Evolutionary conservation across 257 asterid species (phyloP).

Genomic region (Solanum tacnaense): DNA sequence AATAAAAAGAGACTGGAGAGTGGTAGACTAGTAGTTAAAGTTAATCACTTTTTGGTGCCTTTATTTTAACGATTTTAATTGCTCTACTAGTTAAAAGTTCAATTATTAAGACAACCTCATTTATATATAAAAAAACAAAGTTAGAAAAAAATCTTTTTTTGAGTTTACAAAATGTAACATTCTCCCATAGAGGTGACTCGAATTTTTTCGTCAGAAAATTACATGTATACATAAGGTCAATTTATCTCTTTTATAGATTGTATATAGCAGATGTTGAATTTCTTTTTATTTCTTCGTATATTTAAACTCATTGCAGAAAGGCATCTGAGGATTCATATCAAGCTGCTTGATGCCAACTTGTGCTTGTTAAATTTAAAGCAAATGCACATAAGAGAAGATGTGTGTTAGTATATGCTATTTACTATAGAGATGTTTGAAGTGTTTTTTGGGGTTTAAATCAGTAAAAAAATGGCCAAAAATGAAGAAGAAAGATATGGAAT

Average conservation of each 20-base stretch:
- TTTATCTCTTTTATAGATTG: too few relatives aligned
- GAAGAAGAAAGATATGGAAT: neutral
- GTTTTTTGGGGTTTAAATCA: neutral
- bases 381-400: neutral
- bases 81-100: neutral
- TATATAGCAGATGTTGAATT: too few relatives aligned
- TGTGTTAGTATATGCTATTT: neutral
- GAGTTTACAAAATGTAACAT: neutral
- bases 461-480: neutral
- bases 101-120: neutral
- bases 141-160: too few relatives aligned
- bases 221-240: neutral
- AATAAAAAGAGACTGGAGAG: neutral
- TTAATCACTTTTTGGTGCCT: neutral
- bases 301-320: constrained; percentile 29
- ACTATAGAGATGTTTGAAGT: neutral
- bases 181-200: neutral
- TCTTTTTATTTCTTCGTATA: too few relatives aligned
- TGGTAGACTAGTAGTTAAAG: neutral
- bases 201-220: too few relatives aligned
- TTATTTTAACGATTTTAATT: neutral
- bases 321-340: constrained; percentile 35
- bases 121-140: too few relatives aligned
- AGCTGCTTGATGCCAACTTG: constrained; percentile 46
- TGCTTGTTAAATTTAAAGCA: neutral